Evolutionary conservation across 2,329 filamentous ascomycete genomes (phyloP).

Genomic region (Calycina herbarum): DNA sequence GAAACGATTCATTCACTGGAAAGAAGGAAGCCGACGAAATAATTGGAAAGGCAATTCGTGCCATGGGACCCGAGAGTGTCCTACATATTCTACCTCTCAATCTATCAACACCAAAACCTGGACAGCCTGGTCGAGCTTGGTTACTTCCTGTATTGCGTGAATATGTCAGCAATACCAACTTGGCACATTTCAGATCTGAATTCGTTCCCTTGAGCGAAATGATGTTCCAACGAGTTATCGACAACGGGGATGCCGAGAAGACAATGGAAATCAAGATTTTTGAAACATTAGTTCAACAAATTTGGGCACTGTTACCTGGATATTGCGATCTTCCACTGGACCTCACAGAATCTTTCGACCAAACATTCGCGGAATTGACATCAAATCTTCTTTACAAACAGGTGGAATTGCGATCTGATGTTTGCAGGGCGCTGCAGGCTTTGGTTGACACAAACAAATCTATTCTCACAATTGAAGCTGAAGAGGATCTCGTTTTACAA

Average conservation of each 20-base stretch:
- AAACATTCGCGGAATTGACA: constrained; percentile 83
- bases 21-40: constrained; percentile 96
- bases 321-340: constrained; percentile 94
- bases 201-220: constrained; percentile 86
- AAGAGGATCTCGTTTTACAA: constrained; percentile 70
- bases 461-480: constrained; percentile 67
- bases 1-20: constrained; percentile 83
- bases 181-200: constrained; percentile 81
- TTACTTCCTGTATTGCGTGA: constrained; percentile 89
- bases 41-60: constrained; percentile 80
- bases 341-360: constrained; percentile 73
- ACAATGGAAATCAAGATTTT: constrained; percentile 97
- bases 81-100: constrained; percentile 84
- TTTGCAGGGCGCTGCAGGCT: constrained; percentile 83
- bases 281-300: constrained; percentile 92
- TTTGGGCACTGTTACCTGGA: constrained; percentile 89
- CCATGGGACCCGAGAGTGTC: constrained; percentile 86
- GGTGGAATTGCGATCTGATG: constrained; percentile 78
- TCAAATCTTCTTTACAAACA: constrained; percentile 93
- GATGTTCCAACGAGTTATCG: constrained; percentile 85
- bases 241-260: constrained; percentile 80
- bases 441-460: constrained; percentile 90
- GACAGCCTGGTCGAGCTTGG: constrained; percentile 87
- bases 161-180: constrained; percentile 82
- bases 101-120: constrained; percentile 71